Evolutionary conservation across 805 yeast species (phyloP).

Genomic region (Candida ortonii): DNA sequence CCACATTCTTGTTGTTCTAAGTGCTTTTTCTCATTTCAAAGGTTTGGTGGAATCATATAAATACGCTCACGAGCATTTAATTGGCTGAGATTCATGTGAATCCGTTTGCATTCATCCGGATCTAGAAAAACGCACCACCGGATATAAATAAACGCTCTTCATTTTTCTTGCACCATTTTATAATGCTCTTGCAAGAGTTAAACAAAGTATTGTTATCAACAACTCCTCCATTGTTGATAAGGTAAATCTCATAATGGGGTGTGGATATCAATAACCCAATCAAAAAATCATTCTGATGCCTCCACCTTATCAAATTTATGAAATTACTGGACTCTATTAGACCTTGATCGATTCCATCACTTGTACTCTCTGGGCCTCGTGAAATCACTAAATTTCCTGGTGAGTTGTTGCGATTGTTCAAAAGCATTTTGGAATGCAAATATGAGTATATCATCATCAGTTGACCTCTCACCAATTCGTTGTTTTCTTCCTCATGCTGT

Average conservation of each 20-base stretch:
- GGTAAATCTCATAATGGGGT: slow-evolving; percentile 54
- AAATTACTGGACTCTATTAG: slow-evolving; percentile 22
- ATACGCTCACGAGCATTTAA: slow-evolving; percentile 38
- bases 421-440: slow-evolving; percentile 23
- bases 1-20: slow-evolving; percentile 72
- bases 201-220: slow-evolving; percentile 57
- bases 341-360: slow-evolving; percentile 1
- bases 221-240: slow-evolving; percentile 54
- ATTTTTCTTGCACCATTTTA: slow-evolving; percentile 73
- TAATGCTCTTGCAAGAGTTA: slow-evolving; percentile 58
- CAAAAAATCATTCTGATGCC: slow-evolving; percentile 21
- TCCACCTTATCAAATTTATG: slow-evolving; percentile 28
- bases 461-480: slow-evolving; percentile 22
- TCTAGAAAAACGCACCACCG: slow-evolving; percentile 67
- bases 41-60: slow-evolving; percentile 60
- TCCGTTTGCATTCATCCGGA: no score
- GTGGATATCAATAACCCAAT: slow-evolving; percentile 30
- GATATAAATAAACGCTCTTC: slow-evolving; percentile 69
- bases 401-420: slow-evolving; percentile 8
- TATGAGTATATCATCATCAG: slow-evolving; percentile 29
- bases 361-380: not conserved
- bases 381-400: not conserved
- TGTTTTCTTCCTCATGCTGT: slow-evolving; percentile 13
- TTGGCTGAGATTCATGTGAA: slow-evolving; percentile 6
- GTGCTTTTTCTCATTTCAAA: slow-evolving; percentile 69